phyloP scores from a whole-genome alignment of 2,329 filamentous ascomycete species.

The Cercospora zeina region DNA sequence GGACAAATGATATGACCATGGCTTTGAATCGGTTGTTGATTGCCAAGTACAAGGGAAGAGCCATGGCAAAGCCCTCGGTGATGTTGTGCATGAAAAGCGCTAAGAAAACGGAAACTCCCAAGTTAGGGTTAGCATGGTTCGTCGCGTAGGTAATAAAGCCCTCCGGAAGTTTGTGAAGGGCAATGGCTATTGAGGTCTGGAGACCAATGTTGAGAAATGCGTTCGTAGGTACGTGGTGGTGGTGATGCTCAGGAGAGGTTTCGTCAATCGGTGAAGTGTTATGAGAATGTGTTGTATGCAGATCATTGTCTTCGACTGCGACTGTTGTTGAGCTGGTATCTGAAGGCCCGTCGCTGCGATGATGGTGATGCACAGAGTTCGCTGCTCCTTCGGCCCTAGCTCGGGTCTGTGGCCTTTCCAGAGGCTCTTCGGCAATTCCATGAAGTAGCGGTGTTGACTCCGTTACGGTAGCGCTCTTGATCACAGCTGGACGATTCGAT shows the following conservation, averaged over 20 bases:
- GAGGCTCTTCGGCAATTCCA: constrained; percentile 27
- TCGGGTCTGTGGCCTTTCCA: constrained; percentile 21
- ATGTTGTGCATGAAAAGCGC: constrained; percentile 98
- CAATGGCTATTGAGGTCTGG: constrained; percentile 92
- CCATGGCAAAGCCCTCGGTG: constrained; percentile 93
- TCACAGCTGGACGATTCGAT: constrained; percentile 28
- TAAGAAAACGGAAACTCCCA: constrained; percentile 91
- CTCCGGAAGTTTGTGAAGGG: constrained; percentile 91
- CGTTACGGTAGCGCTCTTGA: constrained; percentile 32
- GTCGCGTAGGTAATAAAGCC: constrained; percentile 90
- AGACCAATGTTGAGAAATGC: constrained; percentile 93
- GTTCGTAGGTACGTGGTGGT: constrained; percentile 93
- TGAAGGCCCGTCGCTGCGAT: constrained; percentile 22
- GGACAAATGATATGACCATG: constrained; percentile 77
- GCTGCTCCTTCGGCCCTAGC: constrained; percentile 23
- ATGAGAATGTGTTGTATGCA: constrained; percentile 28
- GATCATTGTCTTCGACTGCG: constrained; percentile 10
- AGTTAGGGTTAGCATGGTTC: constrained; percentile 86
- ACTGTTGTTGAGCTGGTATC: constrained; percentile 27
- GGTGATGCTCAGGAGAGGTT: constrained; percentile 56
- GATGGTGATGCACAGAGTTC: constrained; percentile 11
- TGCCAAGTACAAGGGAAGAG: constrained; percentile 87
- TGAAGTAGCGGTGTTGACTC: constrained; percentile 38
- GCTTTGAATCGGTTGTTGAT: constrained; percentile 76
- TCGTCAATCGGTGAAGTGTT: constrained; percentile 19